These are phyloP conservation scores for Torulaspora gathmanii DNA, from an alignment of 805 yeast species.

Conservation along the genomic window DNA sequence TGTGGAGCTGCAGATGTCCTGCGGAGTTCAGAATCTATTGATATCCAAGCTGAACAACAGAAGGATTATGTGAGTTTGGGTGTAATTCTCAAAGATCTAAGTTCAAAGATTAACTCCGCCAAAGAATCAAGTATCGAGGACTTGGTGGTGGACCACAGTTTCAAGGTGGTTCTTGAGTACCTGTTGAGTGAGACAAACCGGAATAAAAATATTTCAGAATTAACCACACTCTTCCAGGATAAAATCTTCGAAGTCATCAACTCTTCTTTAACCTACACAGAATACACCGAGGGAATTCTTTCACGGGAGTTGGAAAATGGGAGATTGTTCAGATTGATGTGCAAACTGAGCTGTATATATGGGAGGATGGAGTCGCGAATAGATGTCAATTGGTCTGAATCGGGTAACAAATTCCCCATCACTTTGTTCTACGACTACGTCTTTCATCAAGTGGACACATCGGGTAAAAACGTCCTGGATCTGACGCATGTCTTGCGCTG, in stretches of 20 bases:
- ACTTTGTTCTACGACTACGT: constrained; percentile 76
- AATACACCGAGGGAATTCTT: constrained; percentile 57
- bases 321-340: constrained; percentile 71
- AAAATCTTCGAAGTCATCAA: constrained; percentile 46
- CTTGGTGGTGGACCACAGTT: constrained; percentile 41
- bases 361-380: constrained; percentile 65
- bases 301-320: constrained; percentile 81
- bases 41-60: constrained; percentile 39
- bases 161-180: constrained; percentile 43
- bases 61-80: constrained; percentile 62
- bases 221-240: constrained; percentile 41
- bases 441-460: constrained; percentile 77
- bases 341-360: constrained; percentile 73
- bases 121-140: constrained; percentile 20
- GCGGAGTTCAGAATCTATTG: constrained; percentile 33
- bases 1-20: constrained; percentile 70
- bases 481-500: constrained; percentile 73
- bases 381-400: constrained; percentile 61
- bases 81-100: constrained; percentile 51
- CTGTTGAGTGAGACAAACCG: constrained; percentile 30
- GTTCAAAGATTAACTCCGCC: constrained; percentile 30
- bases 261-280: constrained; percentile 48
- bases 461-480: constrained; percentile 74
- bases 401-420: constrained; percentile 69
- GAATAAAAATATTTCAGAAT: constrained; percentile 29